Conservation (phyloP, 768 basidiomycete species). For the Psilocybe tampanensis region DNA sequence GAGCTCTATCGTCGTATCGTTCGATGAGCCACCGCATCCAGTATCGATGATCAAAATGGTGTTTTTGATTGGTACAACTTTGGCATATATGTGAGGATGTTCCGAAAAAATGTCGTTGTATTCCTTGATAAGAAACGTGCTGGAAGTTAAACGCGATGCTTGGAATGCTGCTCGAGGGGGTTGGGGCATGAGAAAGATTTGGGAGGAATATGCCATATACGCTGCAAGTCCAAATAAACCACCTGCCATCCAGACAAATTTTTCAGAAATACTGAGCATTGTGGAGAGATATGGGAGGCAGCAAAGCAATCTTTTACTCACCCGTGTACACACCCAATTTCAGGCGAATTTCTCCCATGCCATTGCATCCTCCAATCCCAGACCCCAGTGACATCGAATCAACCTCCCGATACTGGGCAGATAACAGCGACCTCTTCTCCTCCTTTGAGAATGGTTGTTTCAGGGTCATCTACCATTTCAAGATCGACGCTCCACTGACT, state of each 20-base stretch:
- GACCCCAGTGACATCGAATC: no score
- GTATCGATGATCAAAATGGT: constrained; percentile 55
- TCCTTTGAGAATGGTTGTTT: constrained; percentile 51
- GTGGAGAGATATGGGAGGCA: not conserved
- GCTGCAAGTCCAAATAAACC: constrained; percentile 13
- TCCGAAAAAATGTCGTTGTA: constrained; percentile 53
- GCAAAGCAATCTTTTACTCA: not conserved
- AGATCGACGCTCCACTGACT: constrained; percentile 82
- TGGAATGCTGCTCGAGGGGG: constrained; percentile 26
- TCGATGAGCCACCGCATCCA: constrained; percentile 53
- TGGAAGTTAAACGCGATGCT: constrained; percentile 30
- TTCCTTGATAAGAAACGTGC: constrained; percentile 48
- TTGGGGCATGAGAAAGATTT: constrained; percentile 7
- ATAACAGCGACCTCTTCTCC: constrained; percentile 84
- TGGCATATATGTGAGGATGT: constrained; percentile 57
- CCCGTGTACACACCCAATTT: not conserved
- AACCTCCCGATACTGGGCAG: constrained; percentile 83
- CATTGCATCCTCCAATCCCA: not conserved
- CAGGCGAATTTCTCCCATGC: not conserved
- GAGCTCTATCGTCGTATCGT: constrained; percentile 36
- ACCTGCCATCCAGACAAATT: constrained; percentile 12
- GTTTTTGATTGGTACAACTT: constrained; percentile 36
- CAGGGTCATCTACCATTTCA: constrained; percentile 73
- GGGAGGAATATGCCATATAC: constrained; percentile 17
- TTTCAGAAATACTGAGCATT: constrained; percentile 12